Base-by-base conservation (phyloP, 2,329 filamentous ascomycete species). In the Trichoderma sp. region DNA sequence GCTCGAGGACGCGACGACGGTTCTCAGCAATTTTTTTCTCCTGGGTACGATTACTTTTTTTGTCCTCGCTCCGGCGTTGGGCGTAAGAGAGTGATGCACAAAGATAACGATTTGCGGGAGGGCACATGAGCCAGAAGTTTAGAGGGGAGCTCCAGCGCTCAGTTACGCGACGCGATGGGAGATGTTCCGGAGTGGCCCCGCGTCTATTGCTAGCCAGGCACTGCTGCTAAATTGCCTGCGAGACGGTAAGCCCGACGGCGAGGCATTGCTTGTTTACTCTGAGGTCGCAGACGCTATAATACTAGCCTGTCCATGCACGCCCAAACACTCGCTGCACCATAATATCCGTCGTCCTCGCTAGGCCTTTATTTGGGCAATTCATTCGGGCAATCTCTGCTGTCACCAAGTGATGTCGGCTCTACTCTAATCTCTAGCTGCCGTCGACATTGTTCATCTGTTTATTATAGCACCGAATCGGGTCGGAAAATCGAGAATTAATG, bases 111-210 rank as follows among this genome's bases (percentile, higher is more conserved):
- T 69, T 37, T 55, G 55, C 54, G 64, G 54, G 37, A 66, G 39
- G 52, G 64, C 39, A 58, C 55, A 49, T 30, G 39, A 26, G 46
- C 24, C 59, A 61, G 59, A 64, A 68, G 54, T 61, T 61, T 61
- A 65, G 60, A 65, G 60, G 54, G 68, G 66, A 68, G 66, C 66
- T 68, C 28, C 58, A 60, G 66, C 61, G 59, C 66, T 68, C 26
- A 49, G 58, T 32, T 61, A 68, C 66, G 66, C 66, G 66, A 68
- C 58, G 66, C 58, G 66, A 68, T 55, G 46, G 66, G 58, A 49
- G 34, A 56, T 61, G 58, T 56, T 61, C 66, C 65, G 58, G 55
- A 68, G 65, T 68, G 65, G 65, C 65, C 65, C 65, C 65, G 65
- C 65, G 65, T 60, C 46, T 37, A 59, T 43, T 32, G 49, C 51